Base-by-base conservation (phyloP, 208 protist genomes). In the Leishmania mexicana region DNA sequence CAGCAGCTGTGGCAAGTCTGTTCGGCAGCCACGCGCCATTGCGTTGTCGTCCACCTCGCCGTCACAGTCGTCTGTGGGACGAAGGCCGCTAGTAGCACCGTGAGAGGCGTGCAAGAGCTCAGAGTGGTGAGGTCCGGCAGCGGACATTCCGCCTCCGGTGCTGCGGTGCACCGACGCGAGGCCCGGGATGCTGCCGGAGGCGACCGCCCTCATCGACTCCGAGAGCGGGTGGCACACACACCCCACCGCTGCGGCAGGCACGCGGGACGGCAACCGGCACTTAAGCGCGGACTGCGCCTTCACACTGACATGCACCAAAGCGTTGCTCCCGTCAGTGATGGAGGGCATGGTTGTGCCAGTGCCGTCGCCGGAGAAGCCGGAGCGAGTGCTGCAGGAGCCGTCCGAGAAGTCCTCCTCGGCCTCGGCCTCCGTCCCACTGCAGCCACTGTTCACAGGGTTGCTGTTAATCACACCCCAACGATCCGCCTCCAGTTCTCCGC, bases 1-100 rank as follows among this genome's bases (percentile, higher is more conserved):
- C 65, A 96, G 73, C 74, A 94, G 49, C 51, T 85, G 82, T 2
- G 89, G 87, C 24, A 94, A 71, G 54, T 93, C 80, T 31, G 81
- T 83, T 47, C 86, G 85, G 38, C 80, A 75, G 45, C 89, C 93
- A n/a, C 47, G 67, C 47, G 81, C 73, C 49, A 83, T 57, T 8
- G 80, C 83, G 19, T 53, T 60, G 35, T 31, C 57, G 5, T 19
- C 58, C 42, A 40, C 57, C 65, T 60, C 73, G n/a, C 35, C 65
- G n/a, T 21, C 62, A 8, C n/a, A 21, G 10, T 40, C 65, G 19
- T 65, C 68, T 47, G 5, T 53, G 47, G 70, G 28, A 74, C 24
- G 70, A 53, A 31, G 21, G 28, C 45, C 70, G 28, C 2, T 51
- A 45, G 70, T 21, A 38, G 70, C 38, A 21, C 45, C 21, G 7